These are phyloP conservation scores for Hypoxylon sp. DNA, from an alignment of 2,329 filamentous ascomycete species.

Conservation along the genomic window DNA sequence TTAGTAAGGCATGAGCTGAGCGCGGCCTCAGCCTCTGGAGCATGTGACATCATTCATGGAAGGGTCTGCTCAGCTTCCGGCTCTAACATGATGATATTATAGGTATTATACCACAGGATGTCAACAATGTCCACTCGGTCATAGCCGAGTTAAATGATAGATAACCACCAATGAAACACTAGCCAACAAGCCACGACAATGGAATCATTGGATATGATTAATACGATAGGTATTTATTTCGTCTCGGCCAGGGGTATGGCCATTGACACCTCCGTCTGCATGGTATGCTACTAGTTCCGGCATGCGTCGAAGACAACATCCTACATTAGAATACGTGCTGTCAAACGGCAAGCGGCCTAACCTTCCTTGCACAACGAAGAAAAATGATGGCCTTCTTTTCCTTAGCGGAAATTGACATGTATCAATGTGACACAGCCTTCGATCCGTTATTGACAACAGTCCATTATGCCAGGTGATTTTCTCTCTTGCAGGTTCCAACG, in stretches of 20 bases:
- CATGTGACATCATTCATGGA: conserved; percentile 34
- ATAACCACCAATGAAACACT: conserved; percentile 29
- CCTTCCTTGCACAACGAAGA: conserved; percentile 36
- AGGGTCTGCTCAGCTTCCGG: conserved; percentile 33
- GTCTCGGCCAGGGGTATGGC: conserved; percentile 8
- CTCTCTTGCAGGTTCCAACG: conserved; percentile 32
- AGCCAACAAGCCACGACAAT: conserved; percentile 26
- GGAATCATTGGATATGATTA: conserved; percentile 27
- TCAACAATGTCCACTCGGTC: conserved; percentile 27
- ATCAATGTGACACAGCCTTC: conserved; percentile 23
- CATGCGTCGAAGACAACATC: conserved; percentile 36
- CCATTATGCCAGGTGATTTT: conserved; percentile 27
- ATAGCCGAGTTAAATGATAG: conserved; percentile 24
- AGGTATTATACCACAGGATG: conserved; percentile 14
- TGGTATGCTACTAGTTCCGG: conserved; percentile 31
- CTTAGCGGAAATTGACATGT: conserved; percentile 35
- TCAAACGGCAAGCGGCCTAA: conserved; percentile 35
- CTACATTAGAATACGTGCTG: conserved; percentile 33
- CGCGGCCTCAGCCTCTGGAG: conserved; percentile 24
- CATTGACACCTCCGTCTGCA: conserved; percentile 31
- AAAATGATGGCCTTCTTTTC: conserved; percentile 31
- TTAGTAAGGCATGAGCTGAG: conserved; percentile 34
- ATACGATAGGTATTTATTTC: conserved; percentile 28
- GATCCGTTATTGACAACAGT: conserved; percentile 28
- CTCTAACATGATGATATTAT: conserved; percentile 27